Conservation (phyloP, 805 yeast genomes). For the Ogataea philodendri region DNA sequence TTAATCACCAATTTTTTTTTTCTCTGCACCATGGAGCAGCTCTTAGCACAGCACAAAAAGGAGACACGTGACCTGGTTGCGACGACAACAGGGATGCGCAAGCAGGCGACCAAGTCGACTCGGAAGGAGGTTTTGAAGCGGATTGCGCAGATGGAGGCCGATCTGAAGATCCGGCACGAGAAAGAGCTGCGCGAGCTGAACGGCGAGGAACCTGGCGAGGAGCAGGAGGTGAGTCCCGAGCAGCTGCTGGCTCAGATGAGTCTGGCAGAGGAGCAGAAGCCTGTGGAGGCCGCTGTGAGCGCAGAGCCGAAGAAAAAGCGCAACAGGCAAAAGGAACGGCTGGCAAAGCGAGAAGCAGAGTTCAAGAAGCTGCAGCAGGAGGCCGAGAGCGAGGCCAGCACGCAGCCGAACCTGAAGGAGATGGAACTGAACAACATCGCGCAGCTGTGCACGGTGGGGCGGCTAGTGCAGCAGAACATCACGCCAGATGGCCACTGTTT, state of each 20-base stretch:
- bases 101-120: slow-evolving; percentile 78
- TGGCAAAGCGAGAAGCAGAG: slow-evolving; percentile 74
- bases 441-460: slow-evolving; percentile 46
- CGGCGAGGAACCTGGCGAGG: slow-evolving; percentile 9
- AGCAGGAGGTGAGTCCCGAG: slow-evolving; percentile 63
- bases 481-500: slow-evolving; percentile 93
- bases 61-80: slow-evolving; percentile 67
- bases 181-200: slow-evolving; percentile 42
- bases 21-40: slow-evolving; percentile 37
- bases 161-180: slow-evolving; percentile 52
- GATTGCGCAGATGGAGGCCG: slow-evolving; percentile 58
- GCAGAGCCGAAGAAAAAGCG: slow-evolving; percentile 42
- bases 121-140: slow-evolving; percentile 62
- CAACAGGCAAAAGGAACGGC: slow-evolving; percentile 80
- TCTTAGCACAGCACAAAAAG: slow-evolving; percentile 61
- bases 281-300: slow-evolving; percentile 19
- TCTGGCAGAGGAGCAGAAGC: slow-evolving; percentile 33
- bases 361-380: slow-evolving; percentile 58
- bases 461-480: slow-evolving; percentile 63
- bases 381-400: slow-evolving; percentile 68
- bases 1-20: slow-evolving; percentile 3
- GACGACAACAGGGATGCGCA: slow-evolving; percentile 70
- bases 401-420: slow-evolving; percentile 62
- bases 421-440: slow-evolving; percentile 70
- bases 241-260: slow-evolving; percentile 59